A percentile compares a stretch with the other conserved stretches of the same genome.
Conservation (phyloP, 441 rosid genomes). For the Eruca vesicaria region DNA sequence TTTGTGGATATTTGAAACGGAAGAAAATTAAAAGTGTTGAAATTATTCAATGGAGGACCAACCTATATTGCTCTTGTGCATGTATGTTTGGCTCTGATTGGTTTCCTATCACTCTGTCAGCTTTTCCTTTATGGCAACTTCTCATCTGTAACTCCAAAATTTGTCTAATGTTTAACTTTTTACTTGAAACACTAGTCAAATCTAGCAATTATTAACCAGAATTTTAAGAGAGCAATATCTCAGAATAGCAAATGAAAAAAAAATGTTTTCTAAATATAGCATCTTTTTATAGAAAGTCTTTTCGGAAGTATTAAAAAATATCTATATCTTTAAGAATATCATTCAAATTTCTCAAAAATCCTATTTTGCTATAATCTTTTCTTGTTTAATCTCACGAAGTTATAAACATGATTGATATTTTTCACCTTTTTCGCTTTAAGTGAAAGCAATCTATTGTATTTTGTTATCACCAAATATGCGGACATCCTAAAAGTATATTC, state of each 20-base stretch:
- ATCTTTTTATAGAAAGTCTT: background rate
- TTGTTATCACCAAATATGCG: background rate
- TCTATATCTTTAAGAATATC: background rate
- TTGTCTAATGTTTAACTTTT: background rate
- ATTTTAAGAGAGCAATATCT: background rate
- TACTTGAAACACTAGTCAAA: constrained; percentile 13
- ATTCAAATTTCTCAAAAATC: background rate
- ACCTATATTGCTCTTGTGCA: background rate
- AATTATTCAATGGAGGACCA: constrained; percentile 4
- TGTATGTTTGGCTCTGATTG: constrained; percentile 13
- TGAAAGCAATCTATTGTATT: background rate
- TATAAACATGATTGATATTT: background rate
- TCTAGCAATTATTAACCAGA: background rate
- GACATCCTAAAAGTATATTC: background rate
- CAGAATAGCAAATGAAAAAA: background rate
- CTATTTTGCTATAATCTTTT: background rate
- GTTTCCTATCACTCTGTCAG: constrained; percentile 8
- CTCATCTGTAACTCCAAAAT: constrained; percentile 3
- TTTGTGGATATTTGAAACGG: background rate
- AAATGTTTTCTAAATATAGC: background rate
- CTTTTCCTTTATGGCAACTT: background rate
- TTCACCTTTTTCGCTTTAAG: background rate
- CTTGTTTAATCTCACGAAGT: background rate
- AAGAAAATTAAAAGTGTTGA: background rate
- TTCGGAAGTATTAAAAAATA: background rate